Evolutionary conservation across 2,329 filamentous ascomycete genomes (phyloP), one percentile per base, ranked within the genome.

Genomic region (Talaromyces rugulosus): DNA sequence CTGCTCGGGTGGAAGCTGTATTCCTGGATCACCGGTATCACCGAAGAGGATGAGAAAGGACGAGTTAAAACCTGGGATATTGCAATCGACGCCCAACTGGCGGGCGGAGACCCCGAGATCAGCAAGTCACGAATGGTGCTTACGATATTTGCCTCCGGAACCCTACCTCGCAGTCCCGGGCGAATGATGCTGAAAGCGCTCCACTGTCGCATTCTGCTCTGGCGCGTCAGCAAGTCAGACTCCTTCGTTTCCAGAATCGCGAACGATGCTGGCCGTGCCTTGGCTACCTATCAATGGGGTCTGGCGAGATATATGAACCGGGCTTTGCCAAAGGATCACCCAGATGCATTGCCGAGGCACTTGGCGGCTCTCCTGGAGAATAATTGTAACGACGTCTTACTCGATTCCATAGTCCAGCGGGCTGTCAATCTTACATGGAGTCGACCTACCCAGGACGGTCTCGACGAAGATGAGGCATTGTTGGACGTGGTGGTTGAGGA

Each of bases 351-450:
- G 2, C 91, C 93, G 0, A 86, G 88, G 12, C 89, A 97, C 72
- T 82, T 97, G 6, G 86, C 87, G 2, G 81, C 85, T 7, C 82
- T 98, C 1, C 83, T 97, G 4, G 86, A 92, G 65, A 85, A 89
- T 64, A 89, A 94, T 31, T 92, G 89, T 66, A 91, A 96, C 58
- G 87, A 92, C 27, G 91, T 97, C 8, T 83, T 98, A 66, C 88
- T 87, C 65, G 84, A 90, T 59, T 83, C 84, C 52, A 89, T 96
- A 64, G 85, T 94, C 44, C 91, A 96, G 75, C 87, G 92, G 60
- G 92, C 92, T 1, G 91, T 94, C 73, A 96, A 96, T 72, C 82
- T 97, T 16, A 91, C 92, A 2, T 96, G 92, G 85, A 95, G 96
- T 75, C 84, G 86, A 62, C 87, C 88, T 4, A 94, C 89, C 0